Evolutionary conservation across 139 green algal species (phyloP).

Genomic region (Limnomonas spitsbergensis): DNA sequence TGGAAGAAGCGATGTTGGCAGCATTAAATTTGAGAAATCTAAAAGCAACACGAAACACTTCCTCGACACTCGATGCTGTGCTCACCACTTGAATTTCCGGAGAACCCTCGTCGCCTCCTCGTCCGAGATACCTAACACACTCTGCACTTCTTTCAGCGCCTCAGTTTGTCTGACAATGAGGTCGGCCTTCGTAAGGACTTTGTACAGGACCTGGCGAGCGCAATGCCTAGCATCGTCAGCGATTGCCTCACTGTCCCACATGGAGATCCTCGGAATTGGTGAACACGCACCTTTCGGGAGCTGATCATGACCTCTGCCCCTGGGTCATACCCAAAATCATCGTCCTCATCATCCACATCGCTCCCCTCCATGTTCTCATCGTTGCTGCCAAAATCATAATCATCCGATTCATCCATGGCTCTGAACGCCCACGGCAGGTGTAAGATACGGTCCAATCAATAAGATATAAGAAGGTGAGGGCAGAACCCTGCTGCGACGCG

Average conservation of each 20-base stretch:
- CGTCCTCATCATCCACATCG: slow-evolving; percentile 24
- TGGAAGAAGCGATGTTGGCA: too few species aligned
- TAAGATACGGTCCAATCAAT: too few species aligned
- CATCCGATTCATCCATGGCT: slow-evolving; percentile 17
- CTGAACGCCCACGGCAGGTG: too few species aligned
- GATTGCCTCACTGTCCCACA: neutral
- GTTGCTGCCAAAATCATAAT: neutral
- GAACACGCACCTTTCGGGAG: slow-evolving; percentile 29
- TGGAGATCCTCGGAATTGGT: neutral
- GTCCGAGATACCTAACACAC: slow-evolving; percentile 57
- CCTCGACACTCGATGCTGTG: too few species aligned
- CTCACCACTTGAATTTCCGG: slow-evolving; percentile 75
- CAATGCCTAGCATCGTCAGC: neutral
- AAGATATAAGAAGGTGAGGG: too few species aligned
- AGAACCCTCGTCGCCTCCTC: slow-evolving; percentile 67
- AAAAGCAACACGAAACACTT: too few species aligned
- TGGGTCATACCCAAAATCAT: slow-evolving; percentile 43
- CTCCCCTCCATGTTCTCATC: neutral
- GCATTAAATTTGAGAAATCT: too few species aligned
- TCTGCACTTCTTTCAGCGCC: slow-evolving; percentile 38
- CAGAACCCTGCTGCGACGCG: too few species aligned
- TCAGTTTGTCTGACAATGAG: slow-evolving; percentile 39
- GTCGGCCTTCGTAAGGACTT: slow-evolving; percentile 34
- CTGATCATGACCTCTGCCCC: slow-evolving; percentile 24
- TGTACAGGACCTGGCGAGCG: slow-evolving; percentile 32